phyloP scores from a whole-genome alignment of 2,329 filamentous ascomycete genomes.

The Phialocephala subalpina region DNA sequence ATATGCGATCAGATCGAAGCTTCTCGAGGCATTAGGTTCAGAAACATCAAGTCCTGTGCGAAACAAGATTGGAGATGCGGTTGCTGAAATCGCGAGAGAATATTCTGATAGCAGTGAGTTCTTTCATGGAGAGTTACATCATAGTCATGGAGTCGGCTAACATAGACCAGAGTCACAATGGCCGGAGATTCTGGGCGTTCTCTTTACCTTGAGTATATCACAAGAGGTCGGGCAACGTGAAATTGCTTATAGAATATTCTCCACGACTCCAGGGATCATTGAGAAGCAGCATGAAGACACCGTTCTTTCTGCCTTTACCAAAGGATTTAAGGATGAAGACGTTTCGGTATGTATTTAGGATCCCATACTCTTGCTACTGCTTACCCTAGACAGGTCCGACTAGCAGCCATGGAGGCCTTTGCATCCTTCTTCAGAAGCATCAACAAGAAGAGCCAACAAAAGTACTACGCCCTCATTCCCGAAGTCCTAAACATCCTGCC shows the following conservation, averaged over 20 bases:
- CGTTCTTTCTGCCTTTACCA: constrained; percentile 87
- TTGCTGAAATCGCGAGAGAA: constrained; percentile 93
- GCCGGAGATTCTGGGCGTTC: constrained; percentile 84
- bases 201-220: constrained; percentile 92
- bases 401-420: constrained; percentile 96
- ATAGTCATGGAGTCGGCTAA: constrained; percentile 27
- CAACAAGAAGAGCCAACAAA: constrained; percentile 84
- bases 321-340: constrained; percentile 89
- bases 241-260: constrained; percentile 93
- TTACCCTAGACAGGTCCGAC: constrained; percentile 70
- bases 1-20: constrained; percentile 80
- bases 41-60: constrained; percentile 80
- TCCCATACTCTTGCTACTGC: background rate
- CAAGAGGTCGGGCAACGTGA: constrained; percentile 85
- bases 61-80: constrained; percentile 97
- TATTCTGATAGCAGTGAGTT: constrained; percentile 88
- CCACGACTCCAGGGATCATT: constrained; percentile 93
- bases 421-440: constrained; percentile 94
- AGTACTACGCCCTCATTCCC: constrained; percentile 87
- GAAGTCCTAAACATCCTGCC: constrained; percentile 94
- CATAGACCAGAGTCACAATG: constrained; percentile 74
- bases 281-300: constrained; percentile 93
- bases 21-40: constrained; percentile 77
- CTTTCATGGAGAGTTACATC: background rate
- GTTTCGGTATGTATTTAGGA: constrained; percentile 66